A percentile compares a stretch with the other conserved stretches of the same genome.
These are phyloP conservation scores for Entomortierella chlamydospora DNA, from an alignment of 192 early-diverging fungal genomes.

Conservation along the genomic window DNA sequence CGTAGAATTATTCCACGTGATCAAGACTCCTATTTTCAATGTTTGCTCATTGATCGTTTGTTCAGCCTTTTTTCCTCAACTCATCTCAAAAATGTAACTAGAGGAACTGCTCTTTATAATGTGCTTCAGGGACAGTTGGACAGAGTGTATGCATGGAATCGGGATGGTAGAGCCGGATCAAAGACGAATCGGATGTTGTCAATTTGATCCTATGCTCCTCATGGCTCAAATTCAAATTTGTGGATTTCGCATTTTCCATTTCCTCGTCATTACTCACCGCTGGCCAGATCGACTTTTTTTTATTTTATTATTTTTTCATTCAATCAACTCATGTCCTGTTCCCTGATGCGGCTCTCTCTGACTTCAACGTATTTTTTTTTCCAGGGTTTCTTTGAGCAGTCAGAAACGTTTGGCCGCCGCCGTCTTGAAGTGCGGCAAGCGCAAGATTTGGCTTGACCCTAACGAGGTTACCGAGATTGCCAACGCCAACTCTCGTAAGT, in stretches of 20 bases:
- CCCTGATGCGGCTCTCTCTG: background rate
- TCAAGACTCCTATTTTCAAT: background rate
- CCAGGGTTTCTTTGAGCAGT: slow-evolving; percentile 78
- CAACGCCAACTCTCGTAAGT: slow-evolving; percentile 98
- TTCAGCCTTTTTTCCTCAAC: slow-evolving; percentile 27
- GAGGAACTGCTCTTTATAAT: background rate
- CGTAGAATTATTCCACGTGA: slow-evolving; percentile 5
- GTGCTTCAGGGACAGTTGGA: background rate
- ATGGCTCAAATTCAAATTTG: background rate
- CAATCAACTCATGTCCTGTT: background rate
- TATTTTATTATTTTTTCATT: too few species aligned
- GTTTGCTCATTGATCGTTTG: background rate
- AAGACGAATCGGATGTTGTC: slow-evolving; percentile 5
- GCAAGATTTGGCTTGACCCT: slow-evolving; percentile 99
- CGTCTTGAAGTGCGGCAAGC: slow-evolving; percentile 97
- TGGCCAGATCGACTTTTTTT: background rate
- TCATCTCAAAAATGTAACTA: slow-evolving; percentile 31
- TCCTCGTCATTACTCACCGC: background rate
- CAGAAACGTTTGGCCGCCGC: slow-evolving; percentile 98
- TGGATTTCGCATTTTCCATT: slow-evolving; percentile 15
- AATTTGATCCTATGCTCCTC: slow-evolving; percentile 16
- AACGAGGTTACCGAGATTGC: slow-evolving; percentile 95
- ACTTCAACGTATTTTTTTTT: background rate
- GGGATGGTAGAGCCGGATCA: slow-evolving; percentile 1
- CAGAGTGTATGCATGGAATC: background rate